phyloP scores from a whole-genome alignment of 441 rosid species.

The Erodium moschatum region DNA sequence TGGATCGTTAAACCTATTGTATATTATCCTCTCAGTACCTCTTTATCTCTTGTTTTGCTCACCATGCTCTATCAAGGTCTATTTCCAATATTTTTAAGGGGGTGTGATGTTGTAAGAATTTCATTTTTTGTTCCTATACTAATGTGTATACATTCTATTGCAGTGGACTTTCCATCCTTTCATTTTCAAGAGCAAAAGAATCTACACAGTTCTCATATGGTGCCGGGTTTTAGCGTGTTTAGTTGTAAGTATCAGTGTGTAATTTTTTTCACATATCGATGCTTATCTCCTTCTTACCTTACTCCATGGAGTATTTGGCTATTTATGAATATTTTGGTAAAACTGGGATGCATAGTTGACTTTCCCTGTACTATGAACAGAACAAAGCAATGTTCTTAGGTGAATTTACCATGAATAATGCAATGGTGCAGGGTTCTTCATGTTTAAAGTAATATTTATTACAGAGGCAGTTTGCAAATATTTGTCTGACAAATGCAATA shows the following conservation, averaged over 20 bases:
- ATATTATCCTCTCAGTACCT: too few species aligned
- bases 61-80: not conserved
- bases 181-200: conserved; percentile 78
- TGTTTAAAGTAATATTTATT: too few species aligned
- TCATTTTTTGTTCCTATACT: not conserved
- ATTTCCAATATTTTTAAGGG: not conserved
- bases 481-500: conserved; percentile 15
- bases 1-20: not conserved
- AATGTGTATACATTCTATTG: conserved; percentile 19
- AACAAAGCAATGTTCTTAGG: too few species aligned
- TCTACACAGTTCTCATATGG: conserved; percentile 95
- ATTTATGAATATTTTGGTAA: not conserved
- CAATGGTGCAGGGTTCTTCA: too few species aligned
- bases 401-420: too few species aligned
- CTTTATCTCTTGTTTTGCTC: not conserved
- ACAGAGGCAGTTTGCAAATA: not conserved
- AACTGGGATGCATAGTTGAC: not conserved
- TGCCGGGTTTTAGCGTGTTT: conserved; percentile 92
- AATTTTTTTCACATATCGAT: not conserved
- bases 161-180: conserved; percentile 99
- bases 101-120: not conserved
- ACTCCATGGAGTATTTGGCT: not conserved
- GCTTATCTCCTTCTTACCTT: not conserved
- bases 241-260: conserved; percentile 54
- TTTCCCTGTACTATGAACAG: too few species aligned